A percentile compares a stretch with the other conserved stretches of the same genome.
Evolutionary conservation across 139 green algal species (phyloP).

Genomic region (Auxenochlorella pyrenoidosa): DNA sequence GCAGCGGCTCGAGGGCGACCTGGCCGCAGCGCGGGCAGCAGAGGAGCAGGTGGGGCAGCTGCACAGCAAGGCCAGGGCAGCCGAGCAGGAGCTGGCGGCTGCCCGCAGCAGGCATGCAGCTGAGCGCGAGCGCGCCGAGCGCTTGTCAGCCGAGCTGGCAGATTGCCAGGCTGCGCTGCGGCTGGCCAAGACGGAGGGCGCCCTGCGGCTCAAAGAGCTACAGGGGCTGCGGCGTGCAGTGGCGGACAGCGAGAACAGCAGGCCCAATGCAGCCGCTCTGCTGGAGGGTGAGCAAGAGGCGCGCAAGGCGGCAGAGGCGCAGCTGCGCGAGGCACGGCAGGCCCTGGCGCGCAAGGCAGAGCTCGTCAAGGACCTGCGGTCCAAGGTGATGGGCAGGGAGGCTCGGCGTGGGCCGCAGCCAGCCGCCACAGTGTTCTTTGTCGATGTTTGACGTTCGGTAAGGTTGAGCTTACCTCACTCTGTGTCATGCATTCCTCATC

Average conservation of each 20-base stretch:
- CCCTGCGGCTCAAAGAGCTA: conserved; percentile 50
- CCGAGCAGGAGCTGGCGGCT: conserved; percentile 31
- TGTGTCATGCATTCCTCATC: too few relatives aligned
- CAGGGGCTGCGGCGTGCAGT: conserved; percentile 50
- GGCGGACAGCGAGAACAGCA: background rate
- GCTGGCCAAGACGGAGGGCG: conserved; percentile 49
- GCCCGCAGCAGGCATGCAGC: conserved; percentile 21
- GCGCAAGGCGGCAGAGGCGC: conserved; percentile 38
- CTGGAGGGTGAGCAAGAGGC: conserved; percentile 46
- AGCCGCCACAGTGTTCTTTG: too few relatives aligned
- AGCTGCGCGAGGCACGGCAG: conserved; percentile 49
- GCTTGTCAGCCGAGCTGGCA: conserved; percentile 48
- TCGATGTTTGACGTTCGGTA: too few relatives aligned
- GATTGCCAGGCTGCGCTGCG: conserved; percentile 51
- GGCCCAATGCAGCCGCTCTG: conserved; percentile 10
- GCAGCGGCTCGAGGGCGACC: conserved; percentile 45
- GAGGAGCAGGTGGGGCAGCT: background rate
- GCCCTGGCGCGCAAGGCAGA: conserved; percentile 49
- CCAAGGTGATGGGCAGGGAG: conserved; percentile 9
- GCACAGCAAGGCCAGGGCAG: background rate
- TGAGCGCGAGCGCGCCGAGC: conserved; percentile 15
- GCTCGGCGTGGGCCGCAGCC: too few relatives aligned
- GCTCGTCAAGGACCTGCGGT: conserved; percentile 37
- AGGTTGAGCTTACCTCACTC: too few relatives aligned
- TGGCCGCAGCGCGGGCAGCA: conserved; percentile 8